Evolutionary conservation across 2,329 filamentous ascomycete genomes (phyloP).

Genomic region (Phaeosphaeriaceae sp.): DNA sequence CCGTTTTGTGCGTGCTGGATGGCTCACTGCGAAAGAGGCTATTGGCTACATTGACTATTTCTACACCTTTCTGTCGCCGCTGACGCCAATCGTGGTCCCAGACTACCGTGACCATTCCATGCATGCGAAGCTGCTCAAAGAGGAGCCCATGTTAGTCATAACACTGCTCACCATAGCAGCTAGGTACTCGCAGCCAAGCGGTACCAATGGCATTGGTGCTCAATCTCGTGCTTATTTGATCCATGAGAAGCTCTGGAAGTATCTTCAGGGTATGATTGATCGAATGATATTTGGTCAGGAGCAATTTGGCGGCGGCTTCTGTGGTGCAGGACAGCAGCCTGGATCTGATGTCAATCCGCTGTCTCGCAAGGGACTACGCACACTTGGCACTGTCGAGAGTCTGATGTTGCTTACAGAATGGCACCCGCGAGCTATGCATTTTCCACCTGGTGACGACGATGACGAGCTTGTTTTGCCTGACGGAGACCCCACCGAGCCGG

Average conservation of each 20-base stretch:
- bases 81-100: constrained; percentile 92
- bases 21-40: constrained; percentile 93
- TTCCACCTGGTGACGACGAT: constrained; percentile 75
- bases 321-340: constrained; percentile 71
- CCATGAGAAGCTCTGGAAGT: constrained; percentile 94
- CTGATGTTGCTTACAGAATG: constrained; percentile 94
- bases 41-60: constrained; percentile 96
- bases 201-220: constrained; percentile 69
- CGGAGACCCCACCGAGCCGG: constrained; percentile 62
- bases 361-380: constrained; percentile 73
- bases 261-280: constrained; percentile 93
- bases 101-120: constrained; percentile 84
- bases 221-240: constrained; percentile 87
- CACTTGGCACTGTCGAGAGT: constrained; percentile 91
- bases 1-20: constrained; percentile 93
- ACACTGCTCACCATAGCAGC: constrained; percentile 91
- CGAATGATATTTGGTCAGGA: constrained; percentile 95
- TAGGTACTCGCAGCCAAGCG: constrained; percentile 79
- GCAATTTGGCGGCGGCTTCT: constrained; percentile 88
- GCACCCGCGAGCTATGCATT: constrained; percentile 94
- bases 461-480: constrained; percentile 71
- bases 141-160: constrained; percentile 91
- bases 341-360: constrained; percentile 70
- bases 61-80: constrained; percentile 85
- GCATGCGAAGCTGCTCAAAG: constrained; percentile 79